Base-by-base conservation (phyloP, 1,284 basidiomycete genomes). In the Volvariella volvacea region DNA sequence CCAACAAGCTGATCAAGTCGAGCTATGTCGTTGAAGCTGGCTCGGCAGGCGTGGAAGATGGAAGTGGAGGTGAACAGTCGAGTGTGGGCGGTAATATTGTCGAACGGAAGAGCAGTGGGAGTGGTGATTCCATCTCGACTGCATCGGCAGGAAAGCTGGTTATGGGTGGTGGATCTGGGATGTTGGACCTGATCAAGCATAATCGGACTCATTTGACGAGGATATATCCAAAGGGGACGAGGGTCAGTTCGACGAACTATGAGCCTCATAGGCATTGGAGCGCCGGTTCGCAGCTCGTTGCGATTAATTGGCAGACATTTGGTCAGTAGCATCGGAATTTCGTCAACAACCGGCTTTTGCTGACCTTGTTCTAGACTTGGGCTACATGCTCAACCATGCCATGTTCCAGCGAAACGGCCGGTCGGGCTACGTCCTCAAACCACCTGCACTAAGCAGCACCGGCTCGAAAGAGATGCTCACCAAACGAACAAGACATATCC, bases 281-380 rank as follows among this genome's bases (percentile, higher is more conserved):
- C 1, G 80, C 84, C 0, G 95, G 95, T 0, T 82, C 83, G 21
- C 95, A 98, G 65, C 66, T 98, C n/a, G 92, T 96, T 0, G 92
- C 95, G 3, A 74, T 98, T 48, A 99, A 99, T 61, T 98, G 93
- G 92, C 95, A 99, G 66, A 98, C 93, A 0, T 84, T 85, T 53
- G 92, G 90, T 91, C 34, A 8, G 60, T 52, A n/a, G n/a, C n/a
- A n/a, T n/a, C n/a, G n/a, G 69, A 63, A 37, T 30, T 21, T 31
- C 3, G 39, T 34, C 25, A 15, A 19, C 19, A 15, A 12, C 15
- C 17, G 22, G 9, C 28, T n/a, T 14, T 16, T 40, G 39, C 14
- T 8, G 3, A 9, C 7, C 8, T 8, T n/a, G n/a, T n/a, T n/a
- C 9, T 57, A 90, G 91, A 95, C 61, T 60, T 90, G 43, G 91